Conservation (phyloP, 192 early-diverging fungal genomes). For the Coemansia sp. region DNA sequence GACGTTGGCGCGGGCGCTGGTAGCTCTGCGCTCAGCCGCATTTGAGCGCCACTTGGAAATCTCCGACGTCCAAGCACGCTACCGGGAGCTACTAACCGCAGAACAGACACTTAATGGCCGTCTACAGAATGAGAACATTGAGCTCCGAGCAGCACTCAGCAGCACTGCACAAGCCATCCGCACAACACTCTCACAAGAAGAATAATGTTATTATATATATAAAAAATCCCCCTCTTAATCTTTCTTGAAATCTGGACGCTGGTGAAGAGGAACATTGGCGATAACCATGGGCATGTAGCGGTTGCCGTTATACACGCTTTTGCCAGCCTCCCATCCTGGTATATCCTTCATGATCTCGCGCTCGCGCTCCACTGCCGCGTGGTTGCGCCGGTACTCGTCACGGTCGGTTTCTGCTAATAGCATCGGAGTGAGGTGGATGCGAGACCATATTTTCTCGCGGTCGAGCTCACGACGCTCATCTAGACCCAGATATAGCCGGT, state of each 20-base stretch:
- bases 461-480: slow-evolving; percentile 74
- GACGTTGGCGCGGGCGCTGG: slow-evolving; percentile 34
- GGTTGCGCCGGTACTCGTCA: slow-evolving; percentile 82
- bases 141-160: slow-evolving; percentile 28
- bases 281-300: slow-evolving; percentile 66
- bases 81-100: slow-evolving; percentile 35
- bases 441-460: slow-evolving; percentile 92
- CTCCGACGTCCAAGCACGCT: slow-evolving; percentile 27
- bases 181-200: slow-evolving; percentile 13
- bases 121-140: slow-evolving; percentile 36
- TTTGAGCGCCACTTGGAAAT: slow-evolving; percentile 49
- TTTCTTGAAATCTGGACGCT: slow-evolving; percentile 42
- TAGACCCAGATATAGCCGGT: slow-evolving; percentile 57
- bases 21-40: slow-evolving; percentile 35
- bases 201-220: not conserved
- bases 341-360: slow-evolving; percentile 87
- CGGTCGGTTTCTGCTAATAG: slow-evolving; percentile 94
- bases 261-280: slow-evolving; percentile 53
- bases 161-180: slow-evolving; percentile 30
- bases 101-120: slow-evolving; percentile 39
- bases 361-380: slow-evolving; percentile 74
- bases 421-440: slow-evolving; percentile 90
- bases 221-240: too few species aligned
- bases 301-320: slow-evolving; percentile 91
- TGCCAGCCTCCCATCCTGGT: slow-evolving; percentile 74